These are phyloP conservation scores for Pseudogymnoascus sp. DNA, from an alignment of 2,329 filamentous ascomycete genomes.

Conservation along the genomic window DNA sequence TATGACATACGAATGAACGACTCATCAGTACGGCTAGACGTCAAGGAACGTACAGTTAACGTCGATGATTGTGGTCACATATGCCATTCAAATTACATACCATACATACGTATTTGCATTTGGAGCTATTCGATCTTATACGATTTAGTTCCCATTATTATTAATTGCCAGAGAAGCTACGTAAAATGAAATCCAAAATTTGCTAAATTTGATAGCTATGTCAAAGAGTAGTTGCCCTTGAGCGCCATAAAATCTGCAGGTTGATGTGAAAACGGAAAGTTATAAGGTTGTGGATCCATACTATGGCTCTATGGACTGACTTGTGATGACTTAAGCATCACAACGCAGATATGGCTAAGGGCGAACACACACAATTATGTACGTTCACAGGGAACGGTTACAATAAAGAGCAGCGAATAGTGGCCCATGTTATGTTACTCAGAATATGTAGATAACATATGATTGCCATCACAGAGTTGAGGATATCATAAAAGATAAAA, in stretches of 20 bases:
- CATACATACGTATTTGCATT: not conserved
- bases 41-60: not conserved
- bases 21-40: not conserved
- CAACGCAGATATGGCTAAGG: not conserved
- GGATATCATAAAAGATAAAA: not conserved
- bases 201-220: not conserved
- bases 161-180: not conserved
- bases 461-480: not conserved
- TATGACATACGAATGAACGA: not conserved
- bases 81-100: not conserved
- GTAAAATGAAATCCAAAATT: not conserved
- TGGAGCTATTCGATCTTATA: not conserved
- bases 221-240: not conserved
- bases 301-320: not conserved
- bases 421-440: conserved; percentile 1
- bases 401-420: conserved; percentile 1
- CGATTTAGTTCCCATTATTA: not conserved
- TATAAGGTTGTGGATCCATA: conserved; percentile 6
- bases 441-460: not conserved
- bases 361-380: not conserved
- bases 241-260: not conserved
- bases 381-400: not conserved
- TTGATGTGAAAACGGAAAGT: conserved; percentile 4
- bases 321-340: conserved; percentile 3
- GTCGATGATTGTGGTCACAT: not conserved